These are phyloP conservation scores for Paraphaeosphaeria minitans DNA, from an alignment of 2,329 filamentous ascomycete species.

Conservation along the genomic window DNA sequence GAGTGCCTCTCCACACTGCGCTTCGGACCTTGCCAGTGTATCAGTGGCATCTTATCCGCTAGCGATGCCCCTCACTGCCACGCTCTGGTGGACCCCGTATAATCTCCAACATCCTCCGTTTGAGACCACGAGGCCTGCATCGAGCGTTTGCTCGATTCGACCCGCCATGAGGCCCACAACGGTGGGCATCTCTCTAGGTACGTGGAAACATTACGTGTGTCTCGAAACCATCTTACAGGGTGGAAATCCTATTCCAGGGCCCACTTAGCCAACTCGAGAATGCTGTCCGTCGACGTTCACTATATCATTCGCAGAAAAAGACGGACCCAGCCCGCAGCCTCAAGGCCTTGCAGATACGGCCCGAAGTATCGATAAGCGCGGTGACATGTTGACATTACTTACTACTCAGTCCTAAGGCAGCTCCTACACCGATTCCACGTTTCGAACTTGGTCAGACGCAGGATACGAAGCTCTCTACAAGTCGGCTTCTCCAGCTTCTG, in stretches of 20 bases:
- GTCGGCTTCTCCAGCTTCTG: neutral
- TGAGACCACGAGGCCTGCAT: conserved; percentile 10
- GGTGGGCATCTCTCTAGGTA: neutral
- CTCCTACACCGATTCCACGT: neutral
- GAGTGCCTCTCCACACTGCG: neutral
- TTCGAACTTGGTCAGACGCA: neutral
- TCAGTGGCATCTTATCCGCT: conserved; percentile 4
- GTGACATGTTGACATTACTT: neutral
- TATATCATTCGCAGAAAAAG: neutral
- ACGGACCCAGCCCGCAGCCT: neutral
- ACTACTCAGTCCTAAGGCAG: neutral
- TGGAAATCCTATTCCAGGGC: neutral
- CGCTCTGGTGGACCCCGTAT: neutral
- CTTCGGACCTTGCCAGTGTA: conserved; percentile 7
- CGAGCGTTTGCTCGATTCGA: neutral
- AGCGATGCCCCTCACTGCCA: conserved; percentile 8
- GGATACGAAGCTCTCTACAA: neutral
- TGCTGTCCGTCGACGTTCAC: neutral
- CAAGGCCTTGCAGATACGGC: conserved; percentile 1
- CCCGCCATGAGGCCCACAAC: neutral
- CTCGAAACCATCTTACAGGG: neutral
- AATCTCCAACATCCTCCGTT: conserved; percentile 17
- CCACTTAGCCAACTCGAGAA: neutral
- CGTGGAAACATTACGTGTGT: neutral
- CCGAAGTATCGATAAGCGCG: neutral